These are phyloP conservation scores for Peniophora sp. DNA, from an alignment of 1,284 basidiomycete genomes.

Conservation along the genomic window DNA sequence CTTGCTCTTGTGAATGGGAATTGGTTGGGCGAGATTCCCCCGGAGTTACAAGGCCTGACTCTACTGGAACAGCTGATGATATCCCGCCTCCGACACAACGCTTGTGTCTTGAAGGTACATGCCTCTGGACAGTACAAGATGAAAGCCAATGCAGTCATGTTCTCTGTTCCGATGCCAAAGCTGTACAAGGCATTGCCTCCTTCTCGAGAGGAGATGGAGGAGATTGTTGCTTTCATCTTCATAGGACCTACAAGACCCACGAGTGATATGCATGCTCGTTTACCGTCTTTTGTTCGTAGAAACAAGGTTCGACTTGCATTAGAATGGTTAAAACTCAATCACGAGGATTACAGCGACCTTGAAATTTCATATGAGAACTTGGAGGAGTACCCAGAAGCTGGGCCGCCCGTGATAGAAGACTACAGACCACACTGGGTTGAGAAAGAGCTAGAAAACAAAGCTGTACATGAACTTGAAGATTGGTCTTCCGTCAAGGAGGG, in stretches of 20 bases:
- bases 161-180: conserved; percentile 23
- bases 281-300: conserved; percentile 25
- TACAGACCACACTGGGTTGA: conserved; percentile 14
- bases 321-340: conserved; percentile 30
- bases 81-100: conserved; percentile 20
- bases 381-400: conserved; percentile 20
- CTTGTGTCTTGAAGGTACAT: conserved; percentile 20
- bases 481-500: conserved; percentile 23
- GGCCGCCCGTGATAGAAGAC: conserved; percentile 22
- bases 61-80: conserved; percentile 26
- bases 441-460: conserved; percentile 14
- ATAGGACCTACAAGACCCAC: conserved; percentile 24
- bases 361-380: conserved; percentile 26
- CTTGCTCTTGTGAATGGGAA: conserved; percentile 26
- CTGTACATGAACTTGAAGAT: conserved; percentile 18
- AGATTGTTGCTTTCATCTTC: conserved; percentile 27
- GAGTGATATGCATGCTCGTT: conserved; percentile 22
- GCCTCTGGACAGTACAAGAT: conserved; percentile 23
- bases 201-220: conserved; percentile 23
- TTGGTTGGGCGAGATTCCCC: conserved; percentile 30
- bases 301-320: conserved; percentile 22
- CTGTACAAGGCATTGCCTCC: conserved; percentile 26
- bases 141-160: conserved; percentile 27
- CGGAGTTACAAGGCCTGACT: conserved; percentile 17
- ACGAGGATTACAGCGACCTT: conserved; percentile 28